Evolutionary conservation across 768 basidiomycete species (phyloP), one percentile per base, ranked within the genome.

Genomic region (Russula virescens): DNA sequence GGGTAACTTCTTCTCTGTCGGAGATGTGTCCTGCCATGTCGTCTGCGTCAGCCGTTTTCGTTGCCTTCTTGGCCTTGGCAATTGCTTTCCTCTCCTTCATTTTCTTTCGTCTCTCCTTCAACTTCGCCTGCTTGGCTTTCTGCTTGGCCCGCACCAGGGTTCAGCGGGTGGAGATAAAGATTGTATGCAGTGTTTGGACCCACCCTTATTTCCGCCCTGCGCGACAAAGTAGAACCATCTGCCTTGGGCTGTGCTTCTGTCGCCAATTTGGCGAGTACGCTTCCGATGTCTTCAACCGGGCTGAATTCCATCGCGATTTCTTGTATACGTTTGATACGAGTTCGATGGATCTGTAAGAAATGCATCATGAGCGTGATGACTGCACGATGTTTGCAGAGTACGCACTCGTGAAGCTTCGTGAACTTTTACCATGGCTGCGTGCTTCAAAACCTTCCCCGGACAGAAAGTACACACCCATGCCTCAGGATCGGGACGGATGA

Each of bases 391-490:
- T 38, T 48, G 70, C 68, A 73, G 81, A 84, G 73, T 80, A 83
- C 90, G 73, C 80, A 54, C 63, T 42, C 58, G 83, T 38, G 89
- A 87, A 11, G 74, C 75, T 61, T 75, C 77, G 71, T 92, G 90
- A 16, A 80, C 72, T 60, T 78, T 73, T 40, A 80, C 75, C 83
- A 87, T 84, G 54, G 76, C 77, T 10, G 66, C 56, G 51, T 80
- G 80, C 70, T 89, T 89, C 45, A 92, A 77, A n/a, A 79, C 69
- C 70, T 89, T 92, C 43, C 83, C 84, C 13, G 86, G 88, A 72
- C 90, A 92, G 6, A 87, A 69, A 9, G 85, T 77, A 70, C 90
- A 91, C 10, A 77, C 80, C 65, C 80, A 80, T 40, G 82, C 70
- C 25, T 81, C 81, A 3, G 85, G 80, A 25, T 85, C 77, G 13